Conservation (phyloP, 495 filamentous ascomycete species). For the Xanthoparmelia taractica region DNA sequence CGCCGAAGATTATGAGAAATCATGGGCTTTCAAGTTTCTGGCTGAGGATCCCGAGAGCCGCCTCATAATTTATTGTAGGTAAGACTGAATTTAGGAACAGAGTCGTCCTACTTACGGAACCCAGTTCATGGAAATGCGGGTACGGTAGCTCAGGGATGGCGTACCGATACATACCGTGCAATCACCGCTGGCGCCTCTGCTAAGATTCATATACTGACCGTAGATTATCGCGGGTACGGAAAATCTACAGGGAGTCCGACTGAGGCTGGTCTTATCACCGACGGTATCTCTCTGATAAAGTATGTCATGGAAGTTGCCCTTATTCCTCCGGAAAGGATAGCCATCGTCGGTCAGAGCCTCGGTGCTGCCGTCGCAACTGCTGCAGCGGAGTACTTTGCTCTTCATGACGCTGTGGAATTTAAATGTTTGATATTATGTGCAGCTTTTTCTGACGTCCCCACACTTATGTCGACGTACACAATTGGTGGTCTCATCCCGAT, state of each 20-base stretch:
- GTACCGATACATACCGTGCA: slow-evolving; percentile 44
- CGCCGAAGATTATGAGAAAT: slow-evolving; percentile 37
- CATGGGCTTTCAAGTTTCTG: slow-evolving; percentile 46
- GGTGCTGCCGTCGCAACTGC: slow-evolving; percentile 77
- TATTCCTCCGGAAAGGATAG: slow-evolving; percentile 62
- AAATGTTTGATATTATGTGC: slow-evolving; percentile 71
- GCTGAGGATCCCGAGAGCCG: slow-evolving; percentile 47
- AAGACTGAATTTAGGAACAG: background rate
- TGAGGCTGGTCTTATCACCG: slow-evolving; percentile 73
- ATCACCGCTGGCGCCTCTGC: slow-evolving; percentile 30
- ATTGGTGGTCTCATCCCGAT: slow-evolving; percentile 70
- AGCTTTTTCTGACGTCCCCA: slow-evolving; percentile 65
- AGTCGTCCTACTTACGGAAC: background rate
- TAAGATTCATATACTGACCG: slow-evolving; percentile 54
- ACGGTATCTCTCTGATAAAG: slow-evolving; percentile 62
- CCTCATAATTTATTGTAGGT: slow-evolving; percentile 51
- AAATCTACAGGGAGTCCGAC: slow-evolving; percentile 70
- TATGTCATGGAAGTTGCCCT: slow-evolving; percentile 54
- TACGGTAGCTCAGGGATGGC: slow-evolving; percentile 44
- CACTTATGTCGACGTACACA: slow-evolving; percentile 62
- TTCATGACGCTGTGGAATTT: slow-evolving; percentile 35
- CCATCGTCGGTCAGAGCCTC: slow-evolving; percentile 80
- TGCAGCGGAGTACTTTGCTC: slow-evolving; percentile 57
- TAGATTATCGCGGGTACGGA: slow-evolving; percentile 91
- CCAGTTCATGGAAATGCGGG: slow-evolving; percentile 47